phyloP scores from a whole-genome alignment of 805 yeast species.

The Pichia thaimueangensis region DNA sequence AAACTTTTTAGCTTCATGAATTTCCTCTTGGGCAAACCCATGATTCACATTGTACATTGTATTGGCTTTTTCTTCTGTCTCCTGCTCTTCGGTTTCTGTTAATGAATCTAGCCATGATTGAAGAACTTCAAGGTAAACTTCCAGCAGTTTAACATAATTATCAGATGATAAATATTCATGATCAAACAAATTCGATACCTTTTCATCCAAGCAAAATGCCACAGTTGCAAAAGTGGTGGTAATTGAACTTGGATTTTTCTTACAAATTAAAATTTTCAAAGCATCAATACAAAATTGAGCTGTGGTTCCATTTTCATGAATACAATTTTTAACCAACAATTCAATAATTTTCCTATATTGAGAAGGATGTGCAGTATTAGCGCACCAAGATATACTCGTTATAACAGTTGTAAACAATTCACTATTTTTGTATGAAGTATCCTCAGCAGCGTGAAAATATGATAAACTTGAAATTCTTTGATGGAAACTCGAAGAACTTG shows the following conservation, averaged over 20 bases:
- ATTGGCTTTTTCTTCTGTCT: constrained; percentile 25
- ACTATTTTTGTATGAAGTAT: constrained; percentile 31
- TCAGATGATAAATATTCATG: constrained; percentile 53
- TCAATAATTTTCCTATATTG: constrained; percentile 66
- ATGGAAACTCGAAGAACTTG: constrained; percentile 22
- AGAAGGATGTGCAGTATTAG: constrained; percentile 20
- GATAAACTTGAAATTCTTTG: constrained; percentile 36
- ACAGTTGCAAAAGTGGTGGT: constrained; percentile 71
- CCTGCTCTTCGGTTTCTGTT: constrained; percentile 29
- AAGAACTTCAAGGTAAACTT: constrained; percentile 70
- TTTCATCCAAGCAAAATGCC: constrained; percentile 73
- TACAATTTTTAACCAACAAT: constrained; percentile 66
- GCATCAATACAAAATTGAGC: constrained; percentile 59
- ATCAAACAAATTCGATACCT: constrained; percentile 49
- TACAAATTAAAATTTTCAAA: constrained; percentile 58
- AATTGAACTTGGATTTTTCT: constrained; percentile 61
- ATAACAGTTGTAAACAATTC: constrained; percentile 66
- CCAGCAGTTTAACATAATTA: constrained; percentile 53
- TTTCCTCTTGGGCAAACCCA: constrained; percentile 32
- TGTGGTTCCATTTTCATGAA: constrained; percentile 59
- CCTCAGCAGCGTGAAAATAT: constrained; percentile 29
- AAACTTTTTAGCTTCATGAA: constrained; percentile 38
- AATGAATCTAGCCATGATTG: constrained; percentile 77
- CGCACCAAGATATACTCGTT: constrained; percentile 70
- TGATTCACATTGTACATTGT: constrained; percentile 31